phyloP scores from a whole-genome alignment of 2,329 filamentous ascomycete species.

The Sporothrix curviconia region DNA sequence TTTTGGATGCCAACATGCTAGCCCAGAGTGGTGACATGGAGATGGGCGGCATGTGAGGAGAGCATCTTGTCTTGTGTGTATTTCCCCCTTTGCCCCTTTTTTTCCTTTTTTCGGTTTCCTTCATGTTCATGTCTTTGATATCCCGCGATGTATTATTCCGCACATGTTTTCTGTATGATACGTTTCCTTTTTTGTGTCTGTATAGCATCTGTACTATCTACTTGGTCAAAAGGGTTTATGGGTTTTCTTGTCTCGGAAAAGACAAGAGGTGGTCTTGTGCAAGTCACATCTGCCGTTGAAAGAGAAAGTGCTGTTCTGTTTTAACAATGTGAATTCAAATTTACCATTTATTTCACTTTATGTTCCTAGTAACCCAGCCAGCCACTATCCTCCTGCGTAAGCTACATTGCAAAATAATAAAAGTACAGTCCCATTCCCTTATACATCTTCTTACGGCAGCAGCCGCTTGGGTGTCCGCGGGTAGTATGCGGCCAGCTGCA shows the following conservation, averaged over 20 bases:
- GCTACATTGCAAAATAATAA: too few relatives aligned
- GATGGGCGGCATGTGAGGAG: slow-evolving; percentile 30
- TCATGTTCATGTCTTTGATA: slow-evolving; percentile 7
- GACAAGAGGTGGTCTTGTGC: not conserved
- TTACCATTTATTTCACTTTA: not conserved
- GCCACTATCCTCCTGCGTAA: not conserved
- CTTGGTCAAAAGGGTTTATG: not conserved
- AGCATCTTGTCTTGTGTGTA: not conserved
- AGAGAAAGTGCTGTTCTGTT: slow-evolving; percentile 5
- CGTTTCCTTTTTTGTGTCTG: not conserved
- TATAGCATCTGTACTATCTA: slow-evolving; percentile 1
- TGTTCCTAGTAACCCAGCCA: not conserved
- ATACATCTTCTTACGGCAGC: slow-evolving; percentile 35
- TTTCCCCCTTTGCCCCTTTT: not conserved
- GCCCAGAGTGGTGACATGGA: slow-evolving; percentile 31
- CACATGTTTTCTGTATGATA: not conserved
- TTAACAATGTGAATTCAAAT: not conserved
- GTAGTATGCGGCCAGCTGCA: slow-evolving; percentile 52
- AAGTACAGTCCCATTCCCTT: not conserved
- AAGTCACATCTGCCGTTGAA: not conserved
- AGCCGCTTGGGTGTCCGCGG: slow-evolving; percentile 55
- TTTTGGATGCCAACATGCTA: slow-evolving; percentile 41
- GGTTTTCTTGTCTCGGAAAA: not conserved
- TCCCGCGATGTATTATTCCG: not conserved
- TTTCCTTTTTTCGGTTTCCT: not conserved